Evolutionary conservation across 2,329 filamentous ascomycete genomes (phyloP).

Genomic region (Cryoendolithus antarcticus): DNA sequence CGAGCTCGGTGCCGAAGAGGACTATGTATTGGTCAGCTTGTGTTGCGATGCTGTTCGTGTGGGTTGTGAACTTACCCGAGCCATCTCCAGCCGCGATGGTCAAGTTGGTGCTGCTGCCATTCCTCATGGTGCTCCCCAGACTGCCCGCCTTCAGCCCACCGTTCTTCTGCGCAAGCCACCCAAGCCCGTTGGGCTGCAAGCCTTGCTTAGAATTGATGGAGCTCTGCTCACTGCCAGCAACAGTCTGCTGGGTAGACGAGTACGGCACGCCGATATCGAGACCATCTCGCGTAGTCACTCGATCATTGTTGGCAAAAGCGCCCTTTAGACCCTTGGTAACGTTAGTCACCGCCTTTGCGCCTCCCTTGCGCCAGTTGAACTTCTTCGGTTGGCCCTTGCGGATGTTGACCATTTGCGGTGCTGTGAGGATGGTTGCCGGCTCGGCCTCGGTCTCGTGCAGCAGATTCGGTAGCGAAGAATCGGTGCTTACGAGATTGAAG

Average conservation of each 20-base stretch:
- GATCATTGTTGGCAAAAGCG: conserved; percentile 47
- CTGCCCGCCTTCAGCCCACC: conserved; percentile 18
- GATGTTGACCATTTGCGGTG: conserved; percentile 91
- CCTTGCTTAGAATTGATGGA: conserved; percentile 14
- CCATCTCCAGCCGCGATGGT: conserved; percentile 19
- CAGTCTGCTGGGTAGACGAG: conserved; percentile 19
- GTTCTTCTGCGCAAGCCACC: conserved; percentile 26
- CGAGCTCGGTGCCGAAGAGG: conserved; percentile 82
- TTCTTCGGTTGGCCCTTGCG: conserved; percentile 90
- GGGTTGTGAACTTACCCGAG: conserved; percentile 15
- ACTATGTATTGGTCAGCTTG: conserved; percentile 25
- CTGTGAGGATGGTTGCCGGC: conserved; percentile 46
- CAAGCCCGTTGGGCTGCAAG: conserved; percentile 13
- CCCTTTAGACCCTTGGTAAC: conserved; percentile 90
- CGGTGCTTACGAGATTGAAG: conserved; percentile 19
- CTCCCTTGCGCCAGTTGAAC: conserved; percentile 98
- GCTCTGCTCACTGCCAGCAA: conserved; percentile 19
- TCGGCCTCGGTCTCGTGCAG: conserved; percentile 52
- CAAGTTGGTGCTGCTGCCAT: conserved; percentile 33
- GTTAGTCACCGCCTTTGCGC: conserved; percentile 85
- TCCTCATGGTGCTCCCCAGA: conserved; percentile 25
- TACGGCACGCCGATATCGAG: conserved; percentile 23
- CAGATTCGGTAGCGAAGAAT: conserved; percentile 29
- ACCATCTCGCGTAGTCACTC: conserved; percentile 11
- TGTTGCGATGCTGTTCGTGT: background rate